phyloP scores from a whole-genome alignment of 208 protist genomes.

The Angomonas deanei region DNA sequence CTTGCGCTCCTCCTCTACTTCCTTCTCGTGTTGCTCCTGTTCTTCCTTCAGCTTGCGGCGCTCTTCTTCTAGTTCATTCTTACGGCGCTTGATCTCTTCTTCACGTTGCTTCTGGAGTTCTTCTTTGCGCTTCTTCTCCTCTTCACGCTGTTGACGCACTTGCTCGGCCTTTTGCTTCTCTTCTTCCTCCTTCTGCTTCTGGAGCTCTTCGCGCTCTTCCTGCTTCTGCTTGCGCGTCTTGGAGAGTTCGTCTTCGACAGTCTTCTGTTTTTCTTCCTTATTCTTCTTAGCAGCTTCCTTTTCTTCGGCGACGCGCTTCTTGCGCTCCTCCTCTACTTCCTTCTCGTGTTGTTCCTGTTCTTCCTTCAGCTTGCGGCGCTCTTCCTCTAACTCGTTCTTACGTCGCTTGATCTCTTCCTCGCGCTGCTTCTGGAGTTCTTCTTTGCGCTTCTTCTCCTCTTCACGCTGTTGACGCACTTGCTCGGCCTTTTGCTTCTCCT shows the following conservation, averaged over 20 bases:
- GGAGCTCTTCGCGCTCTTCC: conserved; percentile 16
- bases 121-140: conserved; percentile 14
- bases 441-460: conserved; percentile 13
- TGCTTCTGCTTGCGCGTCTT: conserved; percentile 11
- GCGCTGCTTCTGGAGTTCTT: conserved; percentile 23
- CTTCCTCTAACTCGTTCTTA: conserved; percentile 16
- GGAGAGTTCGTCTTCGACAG: conserved; percentile 9
- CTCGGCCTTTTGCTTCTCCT: conserved; percentile 21
- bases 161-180: conserved; percentile 19
- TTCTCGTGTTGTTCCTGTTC: conserved; percentile 27
- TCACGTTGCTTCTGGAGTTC: conserved; percentile 23
- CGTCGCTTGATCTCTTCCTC: conserved; percentile 32
- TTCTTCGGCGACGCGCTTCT: conserved; percentile 17
- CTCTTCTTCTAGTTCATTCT: conserved; percentile 15
- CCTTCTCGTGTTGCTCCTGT: conserved; percentile 29
- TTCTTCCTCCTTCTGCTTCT: conserved; percentile 23
- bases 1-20: conserved; percentile 18
- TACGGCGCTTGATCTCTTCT: conserved; percentile 29
- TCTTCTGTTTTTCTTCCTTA: conserved; percentile 22
- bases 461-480: conserved; percentile 18
- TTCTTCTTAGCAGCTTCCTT: conserved; percentile 29
- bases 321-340: conserved; percentile 20
- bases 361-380: conserved; percentile 28
- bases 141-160: conserved; percentile 19
- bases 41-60: conserved; percentile 24